A percentile compares a stretch with the other conserved stretches of the same genome.
These are phyloP conservation scores for Clohesyomyces aquaticus DNA, from an alignment of 495 filamentous ascomycete genomes.

Conservation along the genomic window DNA sequence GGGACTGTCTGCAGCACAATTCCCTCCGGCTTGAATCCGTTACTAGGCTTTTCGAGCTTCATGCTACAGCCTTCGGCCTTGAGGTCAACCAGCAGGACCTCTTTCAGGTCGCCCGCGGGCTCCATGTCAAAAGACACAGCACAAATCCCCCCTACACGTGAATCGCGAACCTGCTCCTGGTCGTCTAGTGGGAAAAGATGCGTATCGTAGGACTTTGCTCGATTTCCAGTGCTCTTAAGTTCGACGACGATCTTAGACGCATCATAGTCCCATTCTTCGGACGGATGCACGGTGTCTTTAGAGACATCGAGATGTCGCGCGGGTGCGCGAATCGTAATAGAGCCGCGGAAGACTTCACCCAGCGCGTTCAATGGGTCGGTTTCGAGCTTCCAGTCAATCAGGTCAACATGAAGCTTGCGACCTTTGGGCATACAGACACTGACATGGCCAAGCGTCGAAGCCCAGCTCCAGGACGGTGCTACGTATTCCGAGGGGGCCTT, in stretches of 20 bases:
- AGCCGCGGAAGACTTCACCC: constrained; percentile 1
- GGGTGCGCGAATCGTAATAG: not conserved
- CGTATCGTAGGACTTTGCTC: not conserved
- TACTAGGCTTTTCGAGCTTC: constrained; percentile 1
- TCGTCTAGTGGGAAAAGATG: not conserved
- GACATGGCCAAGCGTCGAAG: constrained; percentile 2
- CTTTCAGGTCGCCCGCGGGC: constrained; percentile 1
- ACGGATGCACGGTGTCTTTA: not conserved
- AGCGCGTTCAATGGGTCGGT: constrained; percentile 3
- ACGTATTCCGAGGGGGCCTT: constrained; percentile 5
- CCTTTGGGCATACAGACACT: not conserved
- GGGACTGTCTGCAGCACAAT: not conserved
- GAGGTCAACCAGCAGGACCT: constrained; percentile 7
- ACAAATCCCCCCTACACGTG: not conserved
- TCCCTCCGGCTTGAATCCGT: not conserved
- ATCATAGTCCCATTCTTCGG: not conserved
- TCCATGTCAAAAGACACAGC: constrained; percentile 3
- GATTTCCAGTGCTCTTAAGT: not conserved
- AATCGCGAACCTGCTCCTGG: constrained; percentile 3
- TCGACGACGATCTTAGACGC: not conserved
- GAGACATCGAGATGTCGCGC: not conserved
- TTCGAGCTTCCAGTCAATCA: constrained; percentile 2
- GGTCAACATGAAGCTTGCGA: constrained; percentile 3
- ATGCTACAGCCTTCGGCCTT: constrained; percentile 7
- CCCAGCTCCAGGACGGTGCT: constrained; percentile 10